Evolutionary conservation across 345 rosid genomes (phyloP).

Genomic region (Eutrema japonicum): DNA sequence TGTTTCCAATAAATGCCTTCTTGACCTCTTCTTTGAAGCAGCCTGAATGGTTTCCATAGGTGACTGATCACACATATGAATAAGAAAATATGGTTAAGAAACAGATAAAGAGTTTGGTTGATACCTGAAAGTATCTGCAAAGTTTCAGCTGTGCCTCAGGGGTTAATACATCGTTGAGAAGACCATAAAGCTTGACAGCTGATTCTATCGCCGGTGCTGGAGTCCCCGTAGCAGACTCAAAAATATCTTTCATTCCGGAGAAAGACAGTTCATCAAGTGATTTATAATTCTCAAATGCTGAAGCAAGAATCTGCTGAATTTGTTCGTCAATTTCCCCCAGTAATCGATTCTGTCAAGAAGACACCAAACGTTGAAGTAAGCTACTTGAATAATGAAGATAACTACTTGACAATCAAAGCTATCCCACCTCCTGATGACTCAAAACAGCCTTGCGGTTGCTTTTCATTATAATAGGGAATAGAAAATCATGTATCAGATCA

Average conservation of each 20-base stretch:
- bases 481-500: slow-evolving; percentile 66
- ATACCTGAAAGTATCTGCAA: slow-evolving; percentile 88
- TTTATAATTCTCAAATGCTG: slow-evolving; percentile 87
- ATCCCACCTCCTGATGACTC: slow-evolving; percentile 95
- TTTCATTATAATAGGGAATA: slow-evolving; percentile 75
- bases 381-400: slow-evolving; percentile 29
- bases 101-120: background rate
- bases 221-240: slow-evolving; percentile 72
- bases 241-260: slow-evolving; percentile 77
- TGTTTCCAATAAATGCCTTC: slow-evolving; percentile 76
- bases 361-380: slow-evolving; percentile 33
- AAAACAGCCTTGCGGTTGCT: slow-evolving; percentile 62
- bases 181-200: slow-evolving; percentile 82
- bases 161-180: slow-evolving; percentile 81
- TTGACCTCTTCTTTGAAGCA: slow-evolving; percentile 84
- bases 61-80: slow-evolving; percentile 22
- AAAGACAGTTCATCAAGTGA: slow-evolving; percentile 72
- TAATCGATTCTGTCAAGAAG: slow-evolving; percentile 72
- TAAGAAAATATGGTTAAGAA: background rate
- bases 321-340: slow-evolving; percentile 89
- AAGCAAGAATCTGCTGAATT: slow-evolving; percentile 72
- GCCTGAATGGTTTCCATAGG: slow-evolving; percentile 51
- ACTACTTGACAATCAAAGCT: background rate
- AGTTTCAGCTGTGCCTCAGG: slow-evolving; percentile 86
- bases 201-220: slow-evolving; percentile 84